These are phyloP conservation scores for Linnemannia zychae DNA, from an alignment of 192 early-diverging fungal genomes.

Conservation along the genomic window DNA sequence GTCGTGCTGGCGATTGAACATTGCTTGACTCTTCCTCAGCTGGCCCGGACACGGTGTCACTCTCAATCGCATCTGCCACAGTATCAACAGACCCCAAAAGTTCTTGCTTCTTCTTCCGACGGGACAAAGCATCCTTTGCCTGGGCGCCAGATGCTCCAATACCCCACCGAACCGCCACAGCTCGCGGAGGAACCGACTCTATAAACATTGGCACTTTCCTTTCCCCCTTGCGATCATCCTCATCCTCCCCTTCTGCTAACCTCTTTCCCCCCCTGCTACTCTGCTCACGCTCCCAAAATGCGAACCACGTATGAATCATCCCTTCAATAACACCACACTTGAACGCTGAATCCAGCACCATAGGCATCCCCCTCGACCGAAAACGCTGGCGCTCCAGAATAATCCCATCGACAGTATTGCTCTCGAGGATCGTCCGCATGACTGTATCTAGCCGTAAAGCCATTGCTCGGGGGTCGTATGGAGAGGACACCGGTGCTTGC, in stretches of 20 bases:
- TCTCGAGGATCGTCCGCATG: conserved; percentile 15
- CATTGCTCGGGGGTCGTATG: conserved; percentile 21
- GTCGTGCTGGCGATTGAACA: background rate
- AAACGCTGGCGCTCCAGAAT: conserved; percentile 62
- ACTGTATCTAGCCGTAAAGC: conserved; percentile 22
- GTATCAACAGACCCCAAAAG: background rate
- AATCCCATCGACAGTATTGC: conserved; percentile 11
- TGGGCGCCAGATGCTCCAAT: conserved; percentile 19
- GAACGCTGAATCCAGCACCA: conserved; percentile 56
- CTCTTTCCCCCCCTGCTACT: background rate
- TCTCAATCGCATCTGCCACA: background rate
- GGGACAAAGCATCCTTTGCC: background rate
- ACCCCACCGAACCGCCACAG: conserved; percentile 33
- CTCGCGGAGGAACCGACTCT: conserved; percentile 36
- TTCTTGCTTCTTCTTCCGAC: background rate
- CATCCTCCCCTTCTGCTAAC: background rate
- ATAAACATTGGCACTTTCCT: background rate
- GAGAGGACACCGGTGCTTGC: conserved; percentile 7
- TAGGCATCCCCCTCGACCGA: conserved; percentile 41
- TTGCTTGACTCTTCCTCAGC: background rate
- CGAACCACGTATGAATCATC: conserved; percentile 56
- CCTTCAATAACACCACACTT: conserved; percentile 60
- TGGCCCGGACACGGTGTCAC: background rate
- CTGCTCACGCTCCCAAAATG: conserved; percentile 13
- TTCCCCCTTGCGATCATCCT: background rate